Evolutionary conservation across 306 rosid genomes (phyloP), one percentile per base, ranked within the genome.

Genomic region (Fragaria vesca): DNA sequence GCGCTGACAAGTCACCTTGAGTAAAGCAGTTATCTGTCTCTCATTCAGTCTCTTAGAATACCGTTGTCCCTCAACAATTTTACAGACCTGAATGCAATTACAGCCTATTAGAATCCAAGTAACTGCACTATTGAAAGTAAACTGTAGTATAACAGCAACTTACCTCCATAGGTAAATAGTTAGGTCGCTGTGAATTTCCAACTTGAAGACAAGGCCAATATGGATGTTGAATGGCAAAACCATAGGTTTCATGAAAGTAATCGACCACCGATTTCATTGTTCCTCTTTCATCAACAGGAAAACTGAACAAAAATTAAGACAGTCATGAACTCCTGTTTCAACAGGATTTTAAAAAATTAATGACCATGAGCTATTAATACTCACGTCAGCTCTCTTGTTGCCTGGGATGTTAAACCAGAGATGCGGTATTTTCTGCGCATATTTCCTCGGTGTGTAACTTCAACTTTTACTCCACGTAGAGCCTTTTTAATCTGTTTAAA

Each of bases 191-290:
- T 24, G 87, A 86, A 72, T 93, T 96, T 30, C 99, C 99, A 12
- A 93, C 99, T 91, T 91, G 98, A 69, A 96, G 86, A 78, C 99
- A 96, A 66, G 99, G 99, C 98, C 93, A 96, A 36, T 96, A 97
- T 2, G 91, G 88, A 73, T 96, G 96, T 68, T 93, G 96, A 74
- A 96, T 96, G 20, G 51, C 88, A 57, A 91, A 93, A 2, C 97
- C 94, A n/a, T 96, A 96, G 3, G 97, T 96, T 69, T 96, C 99
- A 12, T 40, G 87, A 72, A 96, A 96, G 65, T 96, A 96, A 71
- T 93, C 98, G 3, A 96, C 99, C 8, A 96, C 99, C 7, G 94
- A 96, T 81, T 96, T 96, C 91, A 93, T 74, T 0, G 99, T 96
- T 2, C 98, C 97, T 79, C 89, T 90, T 78, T 93, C 99, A 72